Percentiles rank a stretch among this genome's conserved stretches.
Evolutionary conservation across 2,329 filamentous ascomycete species (phyloP).

Genomic region (Cytospora chrysosperma): DNA sequence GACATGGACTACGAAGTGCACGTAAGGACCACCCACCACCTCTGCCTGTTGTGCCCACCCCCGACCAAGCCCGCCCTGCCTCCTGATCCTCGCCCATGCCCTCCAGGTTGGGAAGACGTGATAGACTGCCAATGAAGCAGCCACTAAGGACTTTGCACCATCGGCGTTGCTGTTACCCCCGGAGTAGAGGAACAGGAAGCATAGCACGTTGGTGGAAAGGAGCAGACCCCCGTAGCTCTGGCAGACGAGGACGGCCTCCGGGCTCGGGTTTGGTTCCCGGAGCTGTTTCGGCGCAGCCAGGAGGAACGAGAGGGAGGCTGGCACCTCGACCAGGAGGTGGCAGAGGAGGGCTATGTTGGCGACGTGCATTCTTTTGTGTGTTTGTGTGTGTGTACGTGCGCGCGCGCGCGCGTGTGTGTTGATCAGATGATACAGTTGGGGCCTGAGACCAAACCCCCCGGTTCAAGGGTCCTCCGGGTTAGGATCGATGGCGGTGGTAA

Average conservation of each 20-base stretch:
- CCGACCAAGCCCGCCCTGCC: slow-evolving; percentile 19
- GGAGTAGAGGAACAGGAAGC: slow-evolving; percentile 41
- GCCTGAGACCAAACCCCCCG: no score
- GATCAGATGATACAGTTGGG: no score
- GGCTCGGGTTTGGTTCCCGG: slow-evolving; percentile 34
- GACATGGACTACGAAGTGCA: slow-evolving; percentile 46
- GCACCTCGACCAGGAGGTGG: slow-evolving; percentile 21
- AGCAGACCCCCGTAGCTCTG: slow-evolving; percentile 49
- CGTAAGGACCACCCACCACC: slow-evolving; percentile 44
- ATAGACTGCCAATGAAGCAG: slow-evolving; percentile 46
- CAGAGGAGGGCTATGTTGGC: slow-evolving; percentile 15
- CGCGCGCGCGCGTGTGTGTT: no score
- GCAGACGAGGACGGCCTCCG: slow-evolving; percentile 43
- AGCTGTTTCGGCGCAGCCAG: slow-evolving; percentile 43
- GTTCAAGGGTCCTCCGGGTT: no score
- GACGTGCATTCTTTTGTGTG: slow-evolving; percentile 5
- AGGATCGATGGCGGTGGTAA: no score
- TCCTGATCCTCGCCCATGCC: slow-evolving; percentile 38
- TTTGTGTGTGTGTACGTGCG: no score
- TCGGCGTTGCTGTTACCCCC: slow-evolving; percentile 33
- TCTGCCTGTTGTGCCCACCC: slow-evolving; percentile 24
- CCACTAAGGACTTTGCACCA: slow-evolving; percentile 35
- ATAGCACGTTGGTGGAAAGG: slow-evolving; percentile 44
- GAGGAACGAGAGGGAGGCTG: slow-evolving; percentile 47
- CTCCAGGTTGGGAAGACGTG: slow-evolving; percentile 49